These are phyloP conservation scores for Cladosporium cucumerinum DNA, from an alignment of 2,329 filamentous ascomycete genomes.

Conservation along the genomic window DNA sequence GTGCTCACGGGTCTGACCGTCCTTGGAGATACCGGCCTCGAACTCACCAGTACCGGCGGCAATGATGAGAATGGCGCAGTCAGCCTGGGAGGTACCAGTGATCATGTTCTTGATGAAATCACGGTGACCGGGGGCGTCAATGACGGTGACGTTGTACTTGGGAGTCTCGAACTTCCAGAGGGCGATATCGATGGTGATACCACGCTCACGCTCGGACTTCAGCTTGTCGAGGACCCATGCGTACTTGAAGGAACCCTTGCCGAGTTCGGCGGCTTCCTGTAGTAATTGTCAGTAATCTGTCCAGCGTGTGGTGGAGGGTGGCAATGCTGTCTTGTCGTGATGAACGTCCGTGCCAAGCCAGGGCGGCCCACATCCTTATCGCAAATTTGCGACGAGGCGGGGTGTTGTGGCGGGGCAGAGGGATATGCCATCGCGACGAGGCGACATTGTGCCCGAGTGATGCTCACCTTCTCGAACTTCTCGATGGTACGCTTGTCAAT, in stretches of 20 bases:
- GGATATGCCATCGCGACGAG: constrained; percentile 9
- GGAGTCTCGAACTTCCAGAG: constrained; percentile 99
- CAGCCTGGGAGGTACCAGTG: constrained; percentile 99
- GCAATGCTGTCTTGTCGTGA: not conserved
- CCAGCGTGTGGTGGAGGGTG: not conserved
- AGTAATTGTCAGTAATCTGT: constrained; percentile 32
- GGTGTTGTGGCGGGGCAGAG: constrained; percentile 12
- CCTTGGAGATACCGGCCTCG: constrained; percentile 99
- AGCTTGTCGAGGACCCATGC: constrained; percentile 99
- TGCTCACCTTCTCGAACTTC: constrained; percentile 99
- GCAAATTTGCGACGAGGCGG: constrained; percentile 14
- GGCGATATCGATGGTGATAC: constrained; percentile 99
- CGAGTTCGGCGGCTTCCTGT: constrained; percentile 96
- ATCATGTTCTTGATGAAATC: constrained; percentile 99
- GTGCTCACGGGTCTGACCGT: constrained; percentile 99
- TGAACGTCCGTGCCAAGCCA: constrained; percentile 5
- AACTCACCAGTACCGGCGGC: constrained; percentile 99
- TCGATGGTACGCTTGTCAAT: constrained; percentile 99
- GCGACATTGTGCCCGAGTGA: constrained; percentile 7
- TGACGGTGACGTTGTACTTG: constrained; percentile 47
- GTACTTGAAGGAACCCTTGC: constrained; percentile 99
- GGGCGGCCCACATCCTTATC: constrained; percentile 2
- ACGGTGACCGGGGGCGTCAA: constrained; percentile 97
- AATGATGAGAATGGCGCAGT: constrained; percentile 99
- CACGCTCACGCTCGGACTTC: constrained; percentile 99